Evolutionary conservation across 2,329 filamentous ascomycete genomes (phyloP).

Genomic region (Xylaria sp.): DNA sequence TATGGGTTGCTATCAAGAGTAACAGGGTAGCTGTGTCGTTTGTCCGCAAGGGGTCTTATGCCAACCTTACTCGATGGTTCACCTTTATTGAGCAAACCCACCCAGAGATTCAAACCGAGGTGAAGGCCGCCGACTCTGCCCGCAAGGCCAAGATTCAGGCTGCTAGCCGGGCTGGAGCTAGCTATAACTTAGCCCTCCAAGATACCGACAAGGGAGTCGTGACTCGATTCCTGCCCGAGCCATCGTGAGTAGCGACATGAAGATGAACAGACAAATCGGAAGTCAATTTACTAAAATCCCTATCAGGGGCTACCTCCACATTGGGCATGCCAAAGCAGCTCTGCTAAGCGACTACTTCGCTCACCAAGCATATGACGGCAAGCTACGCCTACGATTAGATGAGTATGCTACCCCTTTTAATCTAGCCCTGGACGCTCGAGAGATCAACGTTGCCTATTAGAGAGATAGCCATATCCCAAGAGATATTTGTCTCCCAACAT

Average conservation of each 20-base stretch:
- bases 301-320: constrained; percentile 80
- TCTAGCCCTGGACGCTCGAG: too few species aligned
- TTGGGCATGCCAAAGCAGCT: constrained; percentile 93
- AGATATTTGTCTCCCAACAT: too few species aligned
- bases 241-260: constrained; percentile 64
- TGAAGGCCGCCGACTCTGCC: constrained; percentile 73
- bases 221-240: constrained; percentile 91
- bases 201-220: constrained; percentile 89
- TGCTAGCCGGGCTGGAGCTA: constrained; percentile 77
- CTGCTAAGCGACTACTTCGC: constrained; percentile 97
- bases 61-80: constrained; percentile 87
- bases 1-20: constrained; percentile 82
- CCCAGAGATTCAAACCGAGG: constrained; percentile 73
- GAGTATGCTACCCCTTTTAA: too few species aligned
- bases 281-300: constrained; percentile 15
- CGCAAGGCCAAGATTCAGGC: constrained; percentile 72
- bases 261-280: neutral
- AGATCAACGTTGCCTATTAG: too few species aligned
- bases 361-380: constrained; percentile 90
- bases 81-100: constrained; percentile 81
- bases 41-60: constrained; percentile 76
- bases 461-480: too few species aligned
- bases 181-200: constrained; percentile 85
- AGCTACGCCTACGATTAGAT: constrained; percentile 89
- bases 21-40: constrained; percentile 86